Percentiles rank a stretch among this genome's conserved stretches.
Evolutionary conservation across 2,329 filamentous ascomycete genomes (phyloP).

Genomic region (Colletotrichum tropicale): DNA sequence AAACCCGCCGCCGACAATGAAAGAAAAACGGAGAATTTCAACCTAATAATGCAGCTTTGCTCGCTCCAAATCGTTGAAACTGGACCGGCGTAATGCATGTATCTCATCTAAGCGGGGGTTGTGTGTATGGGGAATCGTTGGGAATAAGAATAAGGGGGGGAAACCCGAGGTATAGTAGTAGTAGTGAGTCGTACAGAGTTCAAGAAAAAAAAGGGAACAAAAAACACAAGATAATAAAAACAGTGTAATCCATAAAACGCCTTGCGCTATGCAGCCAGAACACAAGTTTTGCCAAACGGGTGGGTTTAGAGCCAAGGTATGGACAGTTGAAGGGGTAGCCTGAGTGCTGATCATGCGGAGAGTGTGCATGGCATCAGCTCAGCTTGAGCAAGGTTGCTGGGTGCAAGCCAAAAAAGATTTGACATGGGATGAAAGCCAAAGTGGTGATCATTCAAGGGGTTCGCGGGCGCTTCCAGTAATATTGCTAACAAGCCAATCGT

Average conservation of each 20-base stretch:
- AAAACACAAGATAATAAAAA: background rate
- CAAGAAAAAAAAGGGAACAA: background rate
- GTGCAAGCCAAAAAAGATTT: background rate
- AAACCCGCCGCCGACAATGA: background rate
- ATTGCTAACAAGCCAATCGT: slow-evolving; percentile 55
- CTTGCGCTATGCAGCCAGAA: slow-evolving; percentile 23
- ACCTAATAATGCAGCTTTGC: background rate
- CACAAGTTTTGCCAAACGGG: slow-evolving; percentile 7
- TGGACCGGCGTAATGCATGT: background rate
- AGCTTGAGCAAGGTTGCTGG: background rate
- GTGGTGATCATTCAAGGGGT: slow-evolving; percentile 51
- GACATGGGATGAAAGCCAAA: background rate
- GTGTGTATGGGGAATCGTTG: slow-evolving; percentile 15
- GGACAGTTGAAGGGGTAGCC: background rate
- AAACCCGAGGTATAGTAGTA: slow-evolving; percentile 15
- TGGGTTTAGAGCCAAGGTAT: slow-evolving; percentile 15
- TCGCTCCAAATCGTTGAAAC: slow-evolving; percentile 6
- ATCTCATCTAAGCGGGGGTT: slow-evolving; percentile 9
- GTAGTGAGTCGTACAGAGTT: slow-evolving; percentile 9
- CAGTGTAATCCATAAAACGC: slow-evolving; percentile 9
- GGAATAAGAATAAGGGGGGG: background rate
- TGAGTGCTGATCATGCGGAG: background rate
- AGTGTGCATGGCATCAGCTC: background rate
- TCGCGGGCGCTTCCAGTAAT: slow-evolving; percentile 70
- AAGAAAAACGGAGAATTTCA: background rate